Percentiles rank a stretch among this genome's conserved stretches.
Evolutionary conservation across 2,329 filamentous ascomycete genomes (phyloP).

Genomic region (Penicillium sp.): DNA sequence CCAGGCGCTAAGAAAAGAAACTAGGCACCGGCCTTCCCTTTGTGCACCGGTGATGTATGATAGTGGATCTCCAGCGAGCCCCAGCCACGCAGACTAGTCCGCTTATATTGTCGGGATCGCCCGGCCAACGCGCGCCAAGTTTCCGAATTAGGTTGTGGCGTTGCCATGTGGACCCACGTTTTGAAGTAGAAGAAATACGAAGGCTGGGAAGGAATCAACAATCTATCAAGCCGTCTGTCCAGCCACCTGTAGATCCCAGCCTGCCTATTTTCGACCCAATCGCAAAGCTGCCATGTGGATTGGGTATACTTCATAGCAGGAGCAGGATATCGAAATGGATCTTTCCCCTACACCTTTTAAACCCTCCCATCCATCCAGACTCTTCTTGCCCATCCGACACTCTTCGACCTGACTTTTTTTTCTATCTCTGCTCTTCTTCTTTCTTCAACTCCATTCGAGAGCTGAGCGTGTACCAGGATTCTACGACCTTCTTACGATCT

Average conservation of each 20-base stretch:
- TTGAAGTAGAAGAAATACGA: neutral
- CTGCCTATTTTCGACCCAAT: conserved; percentile 21
- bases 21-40: conserved; percentile 15
- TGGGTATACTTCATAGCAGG: conserved; percentile 10
- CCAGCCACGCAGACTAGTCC: conserved; percentile 19
- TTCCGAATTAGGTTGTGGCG: conserved; percentile 8
- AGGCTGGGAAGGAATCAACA: conserved; percentile 5
- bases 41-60: neutral
- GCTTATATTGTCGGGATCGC: conserved; percentile 4
- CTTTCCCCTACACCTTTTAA: conserved; percentile 9
- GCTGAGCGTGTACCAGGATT: neutral
- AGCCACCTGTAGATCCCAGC: conserved; percentile 26
- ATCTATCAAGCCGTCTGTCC: conserved; percentile 6
- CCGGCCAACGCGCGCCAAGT: neutral
- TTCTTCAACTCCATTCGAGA: neutral
- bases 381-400: neutral
- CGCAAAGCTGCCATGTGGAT: conserved; percentile 6
- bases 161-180: conserved; percentile 10
- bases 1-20: conserved; percentile 22
- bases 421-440: neutral
- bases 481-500: neutral
- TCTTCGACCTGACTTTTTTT: neutral
- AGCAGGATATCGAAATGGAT: conserved; percentile 4
- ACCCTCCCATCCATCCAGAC: neutral
- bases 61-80: conserved; percentile 9